A percentile compares a stretch with the other conserved stretches of the same genome.
These are phyloP conservation scores for Neopestalotiopsis sp. DNA, from an alignment of 2,329 filamentous ascomycete genomes.

Conservation along the genomic window DNA sequence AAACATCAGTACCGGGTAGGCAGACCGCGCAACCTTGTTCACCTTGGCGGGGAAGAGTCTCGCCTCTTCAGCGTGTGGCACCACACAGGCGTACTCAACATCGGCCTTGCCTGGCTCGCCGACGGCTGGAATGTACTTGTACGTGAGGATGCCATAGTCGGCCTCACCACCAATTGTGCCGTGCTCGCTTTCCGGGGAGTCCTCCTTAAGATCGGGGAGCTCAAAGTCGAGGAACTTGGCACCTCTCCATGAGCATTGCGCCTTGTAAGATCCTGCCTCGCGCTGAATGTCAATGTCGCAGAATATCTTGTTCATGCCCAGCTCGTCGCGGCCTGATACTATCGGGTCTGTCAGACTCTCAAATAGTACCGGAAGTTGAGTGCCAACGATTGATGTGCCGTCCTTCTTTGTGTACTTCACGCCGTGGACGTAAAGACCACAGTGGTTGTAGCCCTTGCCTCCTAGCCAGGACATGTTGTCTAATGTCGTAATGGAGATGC, in stretches of 20 bases:
- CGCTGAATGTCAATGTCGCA: slow-evolving; percentile 52
- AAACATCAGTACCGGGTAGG: slow-evolving; percentile 50
- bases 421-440: slow-evolving; percentile 67
- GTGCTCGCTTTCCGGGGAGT: slow-evolving; percentile 31
- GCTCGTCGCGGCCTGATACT: slow-evolving; percentile 62
- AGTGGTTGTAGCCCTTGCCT: slow-evolving; percentile 60
- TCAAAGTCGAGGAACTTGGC: slow-evolving; percentile 44
- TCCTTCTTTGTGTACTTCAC: slow-evolving; percentile 59
- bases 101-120: slow-evolving; percentile 56
- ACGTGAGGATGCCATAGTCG: slow-evolving; percentile 57
- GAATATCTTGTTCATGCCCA: slow-evolving; percentile 66
- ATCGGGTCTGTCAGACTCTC: slow-evolving; percentile 65
- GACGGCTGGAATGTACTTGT: slow-evolving; percentile 62
- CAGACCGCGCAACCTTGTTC: slow-evolving; percentile 40
- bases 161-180: slow-evolving; percentile 22
- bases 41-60: slow-evolving; percentile 35
- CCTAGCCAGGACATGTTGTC: slow-evolving; percentile 64
- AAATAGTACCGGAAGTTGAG: slow-evolving; percentile 62
- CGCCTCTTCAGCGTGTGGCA: slow-evolving; percentile 40
- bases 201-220: slow-evolving; percentile 38
- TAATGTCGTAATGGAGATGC: slow-evolving; percentile 46
- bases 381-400: slow-evolving; percentile 52
- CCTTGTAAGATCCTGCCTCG: slow-evolving; percentile 35
- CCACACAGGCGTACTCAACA: slow-evolving; percentile 54
- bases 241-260: slow-evolving; percentile 48